Evolutionary conservation across 768 basidiomycete species (phyloP), one percentile per base, ranked within the genome.

Genomic region (Pleurotus tuoliensis): DNA sequence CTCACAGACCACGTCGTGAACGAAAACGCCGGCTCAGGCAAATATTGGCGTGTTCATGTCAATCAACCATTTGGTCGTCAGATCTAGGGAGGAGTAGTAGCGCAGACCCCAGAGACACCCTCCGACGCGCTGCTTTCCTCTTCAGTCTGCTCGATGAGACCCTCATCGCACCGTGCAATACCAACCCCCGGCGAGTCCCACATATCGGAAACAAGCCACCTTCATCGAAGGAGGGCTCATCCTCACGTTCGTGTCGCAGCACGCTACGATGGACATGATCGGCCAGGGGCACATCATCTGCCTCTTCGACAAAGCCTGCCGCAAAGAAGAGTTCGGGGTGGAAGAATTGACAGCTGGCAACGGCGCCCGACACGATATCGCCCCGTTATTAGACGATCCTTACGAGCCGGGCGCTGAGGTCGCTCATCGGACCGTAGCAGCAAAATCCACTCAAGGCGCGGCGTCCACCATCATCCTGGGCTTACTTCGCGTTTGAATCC

Each of bases 211-310:
- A 54, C 69, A 70, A 62, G 63, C 62, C 13, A 68, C 57, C 9
- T 67, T 66, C 49, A 60, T 67, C 44, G 22, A 22, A 2, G 66
- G 65, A 3, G 67, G 67, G 11, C 51, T 70, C 13, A 5, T 67
- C n/a, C 61, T 70, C 24, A 64, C 65, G 11, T 63, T 68, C 52
- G 61, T 63, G 4, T 66, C 56, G 5, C 64, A 63, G 15, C 67
- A 67, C 43, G 57, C 58, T 16, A 56, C 57, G 16, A 66, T 68
- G 67, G 67, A 70, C 47, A 65, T 68, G 64, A 64, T 61, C 0
- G 66, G 66, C 12, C 67, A 65, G 46, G 65, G 62, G 3, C 56
- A 63, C 9, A 37, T 70, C 22, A 66, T 66, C 41, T 20, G 55
- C 15, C 60, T 70, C 3, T 51, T 70, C 8, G 56, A 58, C 3